These are phyloP conservation scores for Aspergillus baeticus DNA, from an alignment of 495 filamentous ascomycete genomes.

Conservation along the genomic window DNA sequence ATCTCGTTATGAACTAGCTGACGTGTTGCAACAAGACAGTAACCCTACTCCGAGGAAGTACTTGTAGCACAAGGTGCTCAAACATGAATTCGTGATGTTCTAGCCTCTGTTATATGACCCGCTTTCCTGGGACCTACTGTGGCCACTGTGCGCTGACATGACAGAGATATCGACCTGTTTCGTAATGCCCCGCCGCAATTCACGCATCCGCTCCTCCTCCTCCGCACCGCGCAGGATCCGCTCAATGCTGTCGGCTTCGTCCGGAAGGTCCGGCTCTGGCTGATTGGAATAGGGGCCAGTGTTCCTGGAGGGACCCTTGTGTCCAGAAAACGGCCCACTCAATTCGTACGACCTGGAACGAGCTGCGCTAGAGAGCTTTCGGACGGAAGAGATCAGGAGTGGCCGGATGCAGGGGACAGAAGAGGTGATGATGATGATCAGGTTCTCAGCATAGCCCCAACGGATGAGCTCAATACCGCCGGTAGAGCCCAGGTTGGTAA, in stretches of 20 bases:
- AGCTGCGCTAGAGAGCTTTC: slow-evolving; percentile 34
- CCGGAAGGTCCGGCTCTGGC: not conserved
- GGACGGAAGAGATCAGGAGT: slow-evolving; percentile 36
- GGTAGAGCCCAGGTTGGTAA: slow-evolving; percentile 29
- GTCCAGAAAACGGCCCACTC: slow-evolving; percentile 19
- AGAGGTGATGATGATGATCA: slow-evolving; percentile 36
- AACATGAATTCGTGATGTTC: too few relatives aligned
- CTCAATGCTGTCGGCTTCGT: slow-evolving; percentile 33
- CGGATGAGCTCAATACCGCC: slow-evolving; percentile 33
- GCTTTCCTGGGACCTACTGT: not conserved
- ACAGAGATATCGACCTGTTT: slow-evolving; percentile 37
- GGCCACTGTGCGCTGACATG: not conserved
- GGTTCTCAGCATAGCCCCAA: slow-evolving; percentile 36
- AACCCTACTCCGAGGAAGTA: too few relatives aligned
- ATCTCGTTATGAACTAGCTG: too few relatives aligned
- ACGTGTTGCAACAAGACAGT: too few relatives aligned
- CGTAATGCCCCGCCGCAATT: slow-evolving; percentile 22
- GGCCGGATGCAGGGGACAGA: slow-evolving; percentile 37
- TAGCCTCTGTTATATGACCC: too few relatives aligned
- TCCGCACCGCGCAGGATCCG: slow-evolving; percentile 25
- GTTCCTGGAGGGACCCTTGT: slow-evolving; percentile 4
- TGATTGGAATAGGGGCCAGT: not conserved
- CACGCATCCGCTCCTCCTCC: slow-evolving; percentile 16
- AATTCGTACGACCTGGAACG: slow-evolving; percentile 34
- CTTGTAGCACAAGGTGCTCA: too few relatives aligned